phyloP scores from a whole-genome alignment of 768 basidiomycete species.

The Termitomyces sp. region DNA sequence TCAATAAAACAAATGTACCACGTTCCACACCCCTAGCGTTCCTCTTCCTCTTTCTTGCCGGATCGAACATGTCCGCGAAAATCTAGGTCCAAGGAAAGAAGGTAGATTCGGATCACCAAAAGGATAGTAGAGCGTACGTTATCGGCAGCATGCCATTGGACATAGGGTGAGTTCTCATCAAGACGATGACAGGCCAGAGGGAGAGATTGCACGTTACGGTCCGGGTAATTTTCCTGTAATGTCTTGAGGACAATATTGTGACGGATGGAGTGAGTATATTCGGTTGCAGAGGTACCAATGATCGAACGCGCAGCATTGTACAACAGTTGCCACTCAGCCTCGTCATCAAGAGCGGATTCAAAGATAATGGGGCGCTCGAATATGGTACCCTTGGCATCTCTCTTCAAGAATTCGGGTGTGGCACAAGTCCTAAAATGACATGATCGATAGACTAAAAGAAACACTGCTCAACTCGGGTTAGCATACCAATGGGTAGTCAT shows the following conservation, averaged over 20 bases:
- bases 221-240: background rate
- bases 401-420: background rate
- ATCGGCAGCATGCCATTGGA: slow-evolving; percentile 1
- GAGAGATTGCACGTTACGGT: background rate
- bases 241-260: background rate
- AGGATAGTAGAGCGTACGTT: background rate
- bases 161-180: background rate
- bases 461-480: background rate
- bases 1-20: background rate
- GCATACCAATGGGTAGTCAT: slow-evolving; percentile 9
- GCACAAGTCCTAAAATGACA: background rate
- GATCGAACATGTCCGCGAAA: background rate
- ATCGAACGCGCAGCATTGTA: background rate
- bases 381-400: background rate
- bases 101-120: too few species aligned
- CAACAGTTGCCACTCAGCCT: background rate
- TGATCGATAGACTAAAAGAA: background rate
- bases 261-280: background rate
- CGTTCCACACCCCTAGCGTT: background rate
- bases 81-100: background rate
- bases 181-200: slow-evolving; percentile 1
- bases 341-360: background rate
- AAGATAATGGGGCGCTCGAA: background rate
- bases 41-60: background rate
- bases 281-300: background rate